Conservation (phyloP, 805 yeast genomes). For the Starmerella geochares region DNA sequence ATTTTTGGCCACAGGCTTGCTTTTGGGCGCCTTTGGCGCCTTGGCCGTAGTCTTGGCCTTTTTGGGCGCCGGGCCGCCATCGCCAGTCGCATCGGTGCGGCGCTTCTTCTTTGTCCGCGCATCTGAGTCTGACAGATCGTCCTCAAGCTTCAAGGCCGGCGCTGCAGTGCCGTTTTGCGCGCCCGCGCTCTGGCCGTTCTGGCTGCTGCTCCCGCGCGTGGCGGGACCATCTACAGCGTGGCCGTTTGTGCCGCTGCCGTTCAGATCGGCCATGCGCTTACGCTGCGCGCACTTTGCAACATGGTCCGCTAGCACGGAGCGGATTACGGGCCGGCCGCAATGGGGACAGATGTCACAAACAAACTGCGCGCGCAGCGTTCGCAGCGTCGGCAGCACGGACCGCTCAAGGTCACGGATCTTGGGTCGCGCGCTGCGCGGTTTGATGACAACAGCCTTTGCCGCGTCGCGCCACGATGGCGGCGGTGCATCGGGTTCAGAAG, state of each 20-base stretch:
- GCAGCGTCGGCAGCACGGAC: slow-evolving; percentile 23
- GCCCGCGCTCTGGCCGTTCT: neutral
- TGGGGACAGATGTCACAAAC: slow-evolving; percentile 27
- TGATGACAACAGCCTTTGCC: slow-evolving; percentile 17
- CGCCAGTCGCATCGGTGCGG: neutral
- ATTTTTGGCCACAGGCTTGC: slow-evolving; percentile 5
- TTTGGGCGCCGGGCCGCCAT: slow-evolving; percentile 4
- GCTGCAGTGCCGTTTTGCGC: neutral
- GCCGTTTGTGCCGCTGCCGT: neutral
- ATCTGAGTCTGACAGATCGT: neutral
- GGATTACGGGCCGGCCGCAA: slow-evolving; percentile 29
- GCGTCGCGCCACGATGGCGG: slow-evolving; percentile 22
- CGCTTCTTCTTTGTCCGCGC: neutral
- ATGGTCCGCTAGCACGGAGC: slow-evolving; percentile 24
- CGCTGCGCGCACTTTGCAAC: slow-evolving; percentile 16
- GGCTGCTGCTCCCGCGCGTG: too few species aligned
- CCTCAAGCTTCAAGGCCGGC: neutral
- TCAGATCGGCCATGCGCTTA: neutral
- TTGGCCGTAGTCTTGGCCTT: slow-evolving; percentile 12
- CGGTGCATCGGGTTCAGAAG: neutral
- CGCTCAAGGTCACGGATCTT: slow-evolving; percentile 24
- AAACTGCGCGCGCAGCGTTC: slow-evolving; percentile 26
- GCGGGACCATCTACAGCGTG: neutral
- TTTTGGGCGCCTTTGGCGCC: slow-evolving; percentile 12
- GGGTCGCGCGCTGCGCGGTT: slow-evolving; percentile 14